Conservation (phyloP, 805 yeast species). For the Cyberlindnera nakhonratchasimensis region DNA sequence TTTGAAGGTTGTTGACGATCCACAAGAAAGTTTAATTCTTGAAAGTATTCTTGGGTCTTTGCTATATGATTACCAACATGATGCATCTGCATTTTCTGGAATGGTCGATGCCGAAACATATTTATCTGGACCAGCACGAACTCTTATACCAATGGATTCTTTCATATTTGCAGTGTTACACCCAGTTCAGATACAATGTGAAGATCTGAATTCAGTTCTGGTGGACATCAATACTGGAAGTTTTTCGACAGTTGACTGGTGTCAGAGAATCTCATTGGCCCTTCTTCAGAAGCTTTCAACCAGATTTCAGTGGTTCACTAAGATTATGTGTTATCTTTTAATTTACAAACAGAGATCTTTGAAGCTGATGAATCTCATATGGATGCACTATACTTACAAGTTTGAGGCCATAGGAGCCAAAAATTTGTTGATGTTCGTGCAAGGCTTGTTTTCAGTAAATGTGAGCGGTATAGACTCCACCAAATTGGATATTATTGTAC, state of each 20-base stretch:
- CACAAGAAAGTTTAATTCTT: constrained; percentile 28
- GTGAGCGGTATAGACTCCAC: neutral
- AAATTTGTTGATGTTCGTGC: constrained; percentile 7
- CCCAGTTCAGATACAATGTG: neutral
- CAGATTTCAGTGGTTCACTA: neutral
- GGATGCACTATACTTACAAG: constrained; percentile 28
- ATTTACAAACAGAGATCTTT: constrained; percentile 24
- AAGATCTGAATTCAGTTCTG: neutral
- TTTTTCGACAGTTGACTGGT: constrained; percentile 13
- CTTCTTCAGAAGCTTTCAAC: constrained; percentile 8
- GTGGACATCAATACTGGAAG: neutral
- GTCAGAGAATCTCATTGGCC: constrained; percentile 10
- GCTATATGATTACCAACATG: constrained; percentile 28
- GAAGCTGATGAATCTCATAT: constrained; percentile 28
- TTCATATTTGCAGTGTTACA: constrained; percentile 17
- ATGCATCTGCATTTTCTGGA: constrained; percentile 11
- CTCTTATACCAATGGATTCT: constrained; percentile 14
- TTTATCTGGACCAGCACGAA: constrained; percentile 6
- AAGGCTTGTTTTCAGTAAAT: neutral
- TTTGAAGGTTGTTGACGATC: constrained; percentile 14
- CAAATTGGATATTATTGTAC: constrained; percentile 18
- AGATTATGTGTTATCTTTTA: constrained; percentile 12
- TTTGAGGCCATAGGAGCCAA: constrained; percentile 18
- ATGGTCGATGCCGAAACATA: constrained; percentile 18
- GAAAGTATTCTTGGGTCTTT: constrained; percentile 42